Base-by-base conservation (phyloP, 23 red algal genomes). In the Pyropia haitanensis region DNA sequence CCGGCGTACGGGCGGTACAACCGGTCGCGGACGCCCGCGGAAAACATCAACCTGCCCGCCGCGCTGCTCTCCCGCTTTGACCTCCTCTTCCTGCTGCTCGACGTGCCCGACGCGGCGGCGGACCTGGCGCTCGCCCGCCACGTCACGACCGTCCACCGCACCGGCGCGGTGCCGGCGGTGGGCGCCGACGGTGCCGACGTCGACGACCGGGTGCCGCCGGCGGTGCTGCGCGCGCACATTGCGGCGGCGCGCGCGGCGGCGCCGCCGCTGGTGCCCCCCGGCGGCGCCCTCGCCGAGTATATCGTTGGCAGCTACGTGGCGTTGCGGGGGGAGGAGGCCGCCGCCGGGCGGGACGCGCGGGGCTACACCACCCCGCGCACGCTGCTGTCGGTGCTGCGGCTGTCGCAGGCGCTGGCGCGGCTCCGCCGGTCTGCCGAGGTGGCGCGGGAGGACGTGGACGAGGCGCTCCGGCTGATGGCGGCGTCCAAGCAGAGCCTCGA, bases 21-120 rank as follows among this genome's bases (percentile, higher is more conserved):
- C 77, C 78, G 81, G 63, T 60, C 51, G 2, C 80, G 78, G 66
- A 57, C 83, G 17, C 79, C 94, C 29, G 87, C 86, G 25, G 78
- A 98, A 56, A 98, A 98, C 68, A 98, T 98, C 80, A 98, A 98
- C 62, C 64, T 98, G 14, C 94, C 94, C 28, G 83, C 87, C 9
- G 94, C 94, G 27, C 71, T 98, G 21, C 79, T 98, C 25, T 98
- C 94, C 49, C 85, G 94, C 46, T 98, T 98, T 48, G 94, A 98
- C 52, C 67, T 98, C 33, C 69, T 98, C 8, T 98, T 98, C 62
- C 81, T 98, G 14, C 72, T 98, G 49, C 81, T 98, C 12, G 94
- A 98, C 61, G 63, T 22, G 18, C 75, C 86, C 20, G 69, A 82
- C 56, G 63, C 64, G 26, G 72, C 75, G 22, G 64, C 83, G 25